Evolutionary conservation across 2,329 filamentous ascomycete genomes (phyloP), one percentile per base, ranked within the genome.

Genomic region (Diaporthe sp.): DNA sequence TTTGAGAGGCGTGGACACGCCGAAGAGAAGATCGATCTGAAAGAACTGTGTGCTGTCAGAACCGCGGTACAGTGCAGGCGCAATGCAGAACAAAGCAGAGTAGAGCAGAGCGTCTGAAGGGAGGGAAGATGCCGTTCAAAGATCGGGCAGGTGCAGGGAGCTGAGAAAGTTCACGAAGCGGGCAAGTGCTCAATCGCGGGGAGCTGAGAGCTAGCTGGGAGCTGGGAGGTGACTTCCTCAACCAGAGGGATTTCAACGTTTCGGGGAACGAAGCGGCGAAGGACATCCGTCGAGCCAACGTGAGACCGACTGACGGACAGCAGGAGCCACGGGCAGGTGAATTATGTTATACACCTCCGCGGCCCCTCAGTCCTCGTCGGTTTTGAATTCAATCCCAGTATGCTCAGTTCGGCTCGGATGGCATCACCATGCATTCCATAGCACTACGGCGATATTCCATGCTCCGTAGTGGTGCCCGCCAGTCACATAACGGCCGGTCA

Each of bases 211-310:
- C n/a, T n/a, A n/a, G n/a, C n/a, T n/a, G n/a, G n/a, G n/a, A n/a
- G 30, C 22, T 63, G 59, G 66, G 30, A 42, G 22, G 61, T 37
- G 35, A 42, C 51, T 66, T 66, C 65, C 58, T 71, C 71, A 71
- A 50, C 58, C 47, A 68, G 63, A 61, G 10, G 37, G 32, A n/a
- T 30, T 30, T 51, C 44, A 17, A 69, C 32, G 30, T 17, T 69
- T 70, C 51, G 74, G 72, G 47, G n/a, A 68, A 37, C 63, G 63
- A 63, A 70, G 69, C 61, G 56, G 70, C 69, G 25, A 72, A 56
- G 35, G 13, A 63, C 27, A 35, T 44, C 53, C 53, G 61, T 50
- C 47, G 42, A 51, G 37, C 44, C 53, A 35, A 42, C 55, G 44
- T 71, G 56, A 63, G 56, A 25, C 56, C 25, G 53, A 51, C 51